Base-by-base conservation (phyloP, 805 yeast species). In the Yamadazyma scolyti region DNA sequence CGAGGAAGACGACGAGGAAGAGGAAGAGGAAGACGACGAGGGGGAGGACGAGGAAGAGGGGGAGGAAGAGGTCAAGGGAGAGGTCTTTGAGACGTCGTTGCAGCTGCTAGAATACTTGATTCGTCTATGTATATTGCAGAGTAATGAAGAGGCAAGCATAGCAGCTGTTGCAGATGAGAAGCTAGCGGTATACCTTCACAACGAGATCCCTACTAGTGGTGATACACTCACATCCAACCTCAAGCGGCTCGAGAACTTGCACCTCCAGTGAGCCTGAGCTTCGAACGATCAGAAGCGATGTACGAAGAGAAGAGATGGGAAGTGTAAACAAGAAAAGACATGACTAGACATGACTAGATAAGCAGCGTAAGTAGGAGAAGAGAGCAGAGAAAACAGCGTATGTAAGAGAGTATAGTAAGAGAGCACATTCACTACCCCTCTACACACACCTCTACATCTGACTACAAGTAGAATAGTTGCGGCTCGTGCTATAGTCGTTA, bases 81-180 rank as follows among this genome's bases (percentile, higher is more conserved):
- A 27, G 20, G 28, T 16, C 11, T 13, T 15, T 19, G 27, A 30
- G 4, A 20, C 12, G 16, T 33, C 36, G 3, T 58, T 82, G 12
- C 72, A 85, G 0, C 51, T 82, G 12, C 53, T 82, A 2, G 88
- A 84, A 48, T 82, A 82, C 43, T 36, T 82, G 5, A 45, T 82
- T 1, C 57, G 90, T 23, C 58, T 83, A 10, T 53, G 73, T 9
- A 74, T 79, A 0, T 54, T 82, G 10, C 88, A 83, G 47, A 60
- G 71, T 9, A 73, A 62, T 36, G 88, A 81, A 43, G 77, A 74
- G 38, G 57, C 50, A 16, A 63, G 79, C 1, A 54, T 81, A 3
- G 47, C 75, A 6, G 58, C 72, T 6, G 71, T 77, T 7, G 68
- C 71, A n/a, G 93, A 84, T 48, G 90, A 83, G 49, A 66, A 80